Conservation (phyloP, 345 rosid species). For the Ricinus communis region DNA sequence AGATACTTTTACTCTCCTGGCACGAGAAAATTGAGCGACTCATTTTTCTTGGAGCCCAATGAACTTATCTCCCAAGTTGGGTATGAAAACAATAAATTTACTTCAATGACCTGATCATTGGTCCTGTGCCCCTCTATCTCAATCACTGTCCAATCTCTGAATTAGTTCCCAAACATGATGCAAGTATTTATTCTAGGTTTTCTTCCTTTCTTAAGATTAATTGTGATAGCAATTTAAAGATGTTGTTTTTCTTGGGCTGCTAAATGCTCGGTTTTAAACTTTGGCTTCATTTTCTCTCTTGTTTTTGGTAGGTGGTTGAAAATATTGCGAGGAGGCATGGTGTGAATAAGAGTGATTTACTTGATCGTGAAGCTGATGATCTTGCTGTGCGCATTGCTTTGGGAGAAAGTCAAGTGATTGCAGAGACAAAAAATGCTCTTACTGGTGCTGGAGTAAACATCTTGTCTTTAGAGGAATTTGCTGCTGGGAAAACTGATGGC, state of each 20-base stretch:
- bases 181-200: too few species aligned
- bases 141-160: too few species aligned
- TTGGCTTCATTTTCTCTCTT: not conserved
- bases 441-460: slow-evolving; percentile 79
- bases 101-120: too few species aligned
- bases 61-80: not conserved
- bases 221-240: too few species aligned
- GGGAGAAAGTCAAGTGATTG: slow-evolving; percentile 94
- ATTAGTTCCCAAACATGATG: too few species aligned
- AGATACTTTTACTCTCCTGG: too few species aligned
- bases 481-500: slow-evolving; percentile 55
- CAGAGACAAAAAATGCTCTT: slow-evolving; percentile 85
- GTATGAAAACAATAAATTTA: not conserved
- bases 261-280: not conserved
- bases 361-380: slow-evolving; percentile 86
- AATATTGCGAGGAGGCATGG: slow-evolving; percentile 82
- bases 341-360: slow-evolving; percentile 85
- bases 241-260: not conserved
- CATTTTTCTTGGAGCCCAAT: not conserved
- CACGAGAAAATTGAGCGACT: too few species aligned
- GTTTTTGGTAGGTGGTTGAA: slow-evolving; percentile 60
- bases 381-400: slow-evolving; percentile 94
- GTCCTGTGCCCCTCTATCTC: too few species aligned
- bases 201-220: too few species aligned
- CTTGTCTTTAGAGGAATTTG: slow-evolving; percentile 63